These are phyloP conservation scores for Pouteria campechiana DNA, from an alignment of 179 eudicot species.

Conservation along the genomic window DNA sequence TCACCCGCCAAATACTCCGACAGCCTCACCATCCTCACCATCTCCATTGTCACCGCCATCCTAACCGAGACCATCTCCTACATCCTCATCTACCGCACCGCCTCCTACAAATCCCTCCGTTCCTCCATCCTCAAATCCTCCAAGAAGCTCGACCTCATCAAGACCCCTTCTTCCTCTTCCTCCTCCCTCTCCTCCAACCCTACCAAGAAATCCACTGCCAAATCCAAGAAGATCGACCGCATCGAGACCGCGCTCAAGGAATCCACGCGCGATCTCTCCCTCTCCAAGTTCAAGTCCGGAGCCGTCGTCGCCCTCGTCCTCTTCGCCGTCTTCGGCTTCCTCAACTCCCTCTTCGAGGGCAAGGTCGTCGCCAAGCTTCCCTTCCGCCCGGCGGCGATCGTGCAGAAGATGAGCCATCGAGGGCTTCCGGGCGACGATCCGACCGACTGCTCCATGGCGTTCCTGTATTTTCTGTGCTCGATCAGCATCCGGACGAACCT, in stretches of 20 bases:
- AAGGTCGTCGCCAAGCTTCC: constrained; percentile 80
- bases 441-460: constrained; percentile 99
- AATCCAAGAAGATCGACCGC: constrained; percentile 78
- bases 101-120: constrained; percentile 85
- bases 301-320: constrained; percentile 79
- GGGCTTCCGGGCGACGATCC: constrained; percentile 72
- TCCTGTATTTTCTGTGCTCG: constrained; percentile 75
- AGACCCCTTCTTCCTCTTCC: constrained; percentile 21
- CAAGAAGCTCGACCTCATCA: constrained; percentile 84
- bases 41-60: constrained; percentile 65
- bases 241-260: constrained; percentile 84
- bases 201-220: constrained; percentile 18
- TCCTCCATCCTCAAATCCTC: constrained; percentile 89
- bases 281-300: constrained; percentile 93
- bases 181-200: constrained; percentile 3
- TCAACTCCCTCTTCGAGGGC: constrained; percentile 77
- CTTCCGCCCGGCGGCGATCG: constrained; percentile 52
- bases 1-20: constrained; percentile 64
- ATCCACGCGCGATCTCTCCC: constrained; percentile 75
- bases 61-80: constrained; percentile 85
- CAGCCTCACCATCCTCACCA: constrained; percentile 50
- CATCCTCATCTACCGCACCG: constrained; percentile 79
- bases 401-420: constrained; percentile 95
- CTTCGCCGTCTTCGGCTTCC: constrained; percentile 71
- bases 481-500: constrained; percentile 85